Evolutionary conservation across 2,329 filamentous ascomycete genomes (phyloP).

Genomic region (Penicillium sp.): DNA sequence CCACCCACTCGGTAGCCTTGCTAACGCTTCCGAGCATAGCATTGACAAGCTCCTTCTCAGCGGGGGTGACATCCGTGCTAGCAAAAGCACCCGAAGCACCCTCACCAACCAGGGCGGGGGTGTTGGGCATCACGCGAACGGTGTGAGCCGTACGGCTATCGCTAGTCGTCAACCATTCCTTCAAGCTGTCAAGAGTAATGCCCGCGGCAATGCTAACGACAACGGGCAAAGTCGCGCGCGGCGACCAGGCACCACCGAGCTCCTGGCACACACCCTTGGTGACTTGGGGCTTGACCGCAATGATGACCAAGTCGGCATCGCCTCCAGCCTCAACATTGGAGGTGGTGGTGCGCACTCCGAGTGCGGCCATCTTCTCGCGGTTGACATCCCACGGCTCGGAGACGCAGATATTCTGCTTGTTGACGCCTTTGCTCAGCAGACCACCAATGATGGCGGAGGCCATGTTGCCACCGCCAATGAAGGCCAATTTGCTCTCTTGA

Average conservation of each 20-base stretch:
- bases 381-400: conserved; percentile 40
- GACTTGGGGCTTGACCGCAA: conserved; percentile 39
- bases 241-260: conserved; percentile 29
- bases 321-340: conserved; percentile 30
- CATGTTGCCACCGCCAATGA: conserved; percentile 41
- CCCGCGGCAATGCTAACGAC: conserved; percentile 39
- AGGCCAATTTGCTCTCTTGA: conserved; percentile 37
- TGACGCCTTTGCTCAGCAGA: conserved; percentile 30
- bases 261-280: conserved; percentile 36
- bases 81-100: conserved; percentile 35
- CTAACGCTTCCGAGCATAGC: conserved; percentile 33
- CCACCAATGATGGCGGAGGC: conserved; percentile 39
- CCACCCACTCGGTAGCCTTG: conserved; percentile 38
- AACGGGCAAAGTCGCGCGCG: conserved; percentile 27
- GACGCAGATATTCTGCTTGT: conserved; percentile 34
- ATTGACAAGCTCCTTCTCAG: conserved; percentile 35
- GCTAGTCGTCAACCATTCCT: conserved; percentile 29
- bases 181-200: conserved; percentile 34
- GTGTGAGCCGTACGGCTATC: conserved; percentile 29
- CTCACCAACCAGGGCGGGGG: conserved; percentile 35
- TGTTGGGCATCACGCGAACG: conserved; percentile 41
- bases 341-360: conserved; percentile 34
- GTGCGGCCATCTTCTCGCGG: conserved; percentile 34
- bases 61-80: conserved; percentile 25
- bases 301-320: conserved; percentile 33